Evolutionary conservation across 1,284 basidiomycete genomes (phyloP), one percentile per base, ranked within the genome.

Genomic region (Abortiporus biennis): DNA sequence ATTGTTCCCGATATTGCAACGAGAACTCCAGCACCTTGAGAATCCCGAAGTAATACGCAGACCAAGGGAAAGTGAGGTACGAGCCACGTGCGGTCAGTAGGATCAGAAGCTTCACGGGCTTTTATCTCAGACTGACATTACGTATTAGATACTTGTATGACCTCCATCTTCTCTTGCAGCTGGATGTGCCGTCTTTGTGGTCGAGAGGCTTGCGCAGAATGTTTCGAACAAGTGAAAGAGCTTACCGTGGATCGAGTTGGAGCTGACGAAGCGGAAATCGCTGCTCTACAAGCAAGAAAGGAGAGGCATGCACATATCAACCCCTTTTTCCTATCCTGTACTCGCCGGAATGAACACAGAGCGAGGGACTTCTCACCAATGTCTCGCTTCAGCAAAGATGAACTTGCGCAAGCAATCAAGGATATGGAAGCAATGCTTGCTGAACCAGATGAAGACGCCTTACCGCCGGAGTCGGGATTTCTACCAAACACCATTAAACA

Each of bases 181-280:
- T 96, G 85, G 79, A 86, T 93, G 73, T 97, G 93, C 61, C 72
- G 79, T 6, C 59, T 76, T n/a, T 97, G 93, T 59, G 93, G 92
- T 1, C 80, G 90, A 12, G 94, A 96, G 62, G 82, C 87, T 13
- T 97, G 93, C 57, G 71, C 80, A 1, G 83, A 88, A 42, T 97
- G 94, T 59, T 89, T 80, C 55, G 67, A 74, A 20, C 80, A 78
- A 49, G 77, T 96, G 44, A 66, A 67, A 47, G 77, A 82, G 15
- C 64, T 86, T 21, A 80, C 80, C 2, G 66, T 71, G 34, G 72
- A 77, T 42, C 65, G 66, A 31, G 61, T 68, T 2, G 69, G 66
- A 20, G 71, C 75, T 6, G 66, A 65, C 11, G 65, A 67, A 25
- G 62, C 64, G 8, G 73, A 79, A 48, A 56, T 77, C 25, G 61